A percentile compares a stretch with the other conserved stretches of the same genome.
Evolutionary conservation across 2,329 filamentous ascomycete genomes (phyloP).

Genomic region (Stemphylium beticola): DNA sequence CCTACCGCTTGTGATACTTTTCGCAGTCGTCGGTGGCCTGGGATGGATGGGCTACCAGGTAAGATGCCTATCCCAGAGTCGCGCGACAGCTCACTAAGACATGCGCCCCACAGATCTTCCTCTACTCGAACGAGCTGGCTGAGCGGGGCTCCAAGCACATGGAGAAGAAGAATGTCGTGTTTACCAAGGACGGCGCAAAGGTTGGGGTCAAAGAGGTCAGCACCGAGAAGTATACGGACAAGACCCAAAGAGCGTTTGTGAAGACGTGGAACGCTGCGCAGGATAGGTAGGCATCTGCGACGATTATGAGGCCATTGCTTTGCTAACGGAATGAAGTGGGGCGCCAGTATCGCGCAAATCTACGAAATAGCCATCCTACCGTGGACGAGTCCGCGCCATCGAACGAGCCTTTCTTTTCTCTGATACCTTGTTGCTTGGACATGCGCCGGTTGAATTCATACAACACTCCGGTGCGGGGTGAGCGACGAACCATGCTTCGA

Average conservation of each 20-base stretch:
- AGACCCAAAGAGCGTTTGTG: conserved; percentile 67
- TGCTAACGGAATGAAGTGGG: not conserved
- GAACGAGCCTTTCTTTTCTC: too few relatives aligned
- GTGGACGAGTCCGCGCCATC: too few relatives aligned
- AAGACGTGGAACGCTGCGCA: conserved; percentile 57
- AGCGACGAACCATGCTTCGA: too few relatives aligned
- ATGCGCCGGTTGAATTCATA: too few relatives aligned
- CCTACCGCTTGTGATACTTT: conserved; percentile 70
- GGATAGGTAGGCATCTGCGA: conserved; percentile 19
- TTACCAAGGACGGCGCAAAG: conserved; percentile 75
- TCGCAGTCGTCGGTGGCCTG: conserved; percentile 62
- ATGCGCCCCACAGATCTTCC: conserved; percentile 60
- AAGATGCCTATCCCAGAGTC: not conserved
- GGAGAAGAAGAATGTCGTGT: conserved; percentile 76
- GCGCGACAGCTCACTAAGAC: conserved; percentile 7
- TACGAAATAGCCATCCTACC: not conserved
- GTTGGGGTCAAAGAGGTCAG: conserved; percentile 73
- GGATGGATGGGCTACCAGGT: conserved; percentile 73
- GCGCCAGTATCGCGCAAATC: not conserved
- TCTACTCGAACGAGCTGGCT: conserved; percentile 70
- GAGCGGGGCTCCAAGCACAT: conserved; percentile 71
- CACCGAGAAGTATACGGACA: conserved; percentile 74
- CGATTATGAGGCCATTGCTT: not conserved
- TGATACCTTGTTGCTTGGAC: too few relatives aligned
- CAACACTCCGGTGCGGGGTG: too few relatives aligned